phyloP scores from a whole-genome alignment of 345 rosid genomes.

The Carallia brachiata region DNA sequence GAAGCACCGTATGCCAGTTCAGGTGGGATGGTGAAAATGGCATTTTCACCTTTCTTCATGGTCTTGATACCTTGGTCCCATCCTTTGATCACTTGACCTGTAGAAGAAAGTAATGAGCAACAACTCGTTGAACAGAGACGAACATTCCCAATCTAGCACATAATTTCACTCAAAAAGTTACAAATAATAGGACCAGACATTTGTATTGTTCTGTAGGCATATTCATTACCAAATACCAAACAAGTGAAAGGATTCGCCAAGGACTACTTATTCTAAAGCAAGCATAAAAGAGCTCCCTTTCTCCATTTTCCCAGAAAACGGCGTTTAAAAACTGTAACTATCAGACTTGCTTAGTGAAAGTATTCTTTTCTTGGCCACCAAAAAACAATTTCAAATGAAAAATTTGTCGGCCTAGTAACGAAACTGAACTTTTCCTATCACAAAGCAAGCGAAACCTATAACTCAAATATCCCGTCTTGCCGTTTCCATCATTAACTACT shows the following conservation, averaged over 20 bases:
- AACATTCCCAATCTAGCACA: not conserved
- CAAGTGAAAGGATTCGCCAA: no score
- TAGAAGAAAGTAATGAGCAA: not conserved
- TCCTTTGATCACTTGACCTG: conserved; percentile 94
- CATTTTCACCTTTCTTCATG: conserved; percentile 95
- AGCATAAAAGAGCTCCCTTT: not conserved
- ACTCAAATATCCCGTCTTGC: no score
- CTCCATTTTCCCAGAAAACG: not conserved
- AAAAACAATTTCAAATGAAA: no score
- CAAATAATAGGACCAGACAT: not conserved
- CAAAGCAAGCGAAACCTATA: no score
- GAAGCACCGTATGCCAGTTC: conserved; percentile 82
- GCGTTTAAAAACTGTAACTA: not conserved
- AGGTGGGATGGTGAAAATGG: conserved; percentile 79
- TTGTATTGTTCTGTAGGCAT: no score
- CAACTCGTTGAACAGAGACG: no score
- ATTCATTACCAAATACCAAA: no score
- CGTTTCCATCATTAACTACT: no score
- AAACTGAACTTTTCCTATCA: no score
- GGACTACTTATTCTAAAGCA: no score
- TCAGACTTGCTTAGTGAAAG: not conserved
- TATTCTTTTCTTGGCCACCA: no score
- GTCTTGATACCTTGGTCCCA: conserved; percentile 98
- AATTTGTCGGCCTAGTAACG: no score
- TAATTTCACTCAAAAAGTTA: not conserved